Conservation (phyloP, 345 rosid genomes). For the Populus tremula region DNA sequence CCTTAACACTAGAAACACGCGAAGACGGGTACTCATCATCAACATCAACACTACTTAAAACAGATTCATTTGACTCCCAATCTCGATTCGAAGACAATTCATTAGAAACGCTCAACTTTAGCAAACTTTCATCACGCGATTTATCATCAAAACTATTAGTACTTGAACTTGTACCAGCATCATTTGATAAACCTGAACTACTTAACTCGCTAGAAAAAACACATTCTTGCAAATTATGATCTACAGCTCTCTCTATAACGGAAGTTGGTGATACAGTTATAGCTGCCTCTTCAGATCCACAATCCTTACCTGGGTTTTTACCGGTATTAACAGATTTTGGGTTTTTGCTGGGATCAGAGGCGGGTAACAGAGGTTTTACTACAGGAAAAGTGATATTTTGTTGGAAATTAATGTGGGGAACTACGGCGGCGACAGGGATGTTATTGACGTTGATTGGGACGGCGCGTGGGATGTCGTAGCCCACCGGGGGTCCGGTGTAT, state of each 20-base stretch:
- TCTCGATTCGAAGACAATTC: slow-evolving; percentile 45
- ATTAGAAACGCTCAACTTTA: slow-evolving; percentile 41
- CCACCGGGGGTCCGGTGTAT: slow-evolving; percentile 82
- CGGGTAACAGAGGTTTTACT: slow-evolving; percentile 63
- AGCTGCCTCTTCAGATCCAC: slow-evolving; percentile 16
- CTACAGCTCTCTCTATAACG: slow-evolving; percentile 39
- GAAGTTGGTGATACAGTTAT: slow-evolving; percentile 46
- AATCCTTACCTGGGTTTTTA: slow-evolving; percentile 1
- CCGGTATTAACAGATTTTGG: slow-evolving; percentile 25
- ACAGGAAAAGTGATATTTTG: slow-evolving; percentile 67
- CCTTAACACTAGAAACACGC: slow-evolving; percentile 52
- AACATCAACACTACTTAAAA: slow-evolving; percentile 42
- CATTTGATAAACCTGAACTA: slow-evolving; percentile 46
- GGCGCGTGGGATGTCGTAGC: slow-evolving; percentile 80
- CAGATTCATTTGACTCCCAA: slow-evolving; percentile 83
- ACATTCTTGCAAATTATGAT: slow-evolving; percentile 26
- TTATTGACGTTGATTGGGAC: slow-evolving; percentile 77
- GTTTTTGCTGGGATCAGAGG: slow-evolving; percentile 40
- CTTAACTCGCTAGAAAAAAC: slow-evolving; percentile 62
- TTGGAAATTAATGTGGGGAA: slow-evolving; percentile 57
- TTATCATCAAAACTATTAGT: slow-evolving; percentile 50
- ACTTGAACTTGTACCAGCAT: slow-evolving; percentile 37
- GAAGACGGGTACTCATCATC: slow-evolving; percentile 79
- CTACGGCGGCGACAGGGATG: slow-evolving; percentile 96
- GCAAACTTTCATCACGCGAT: slow-evolving; percentile 48